Conservation (phyloP, 2,329 filamentous ascomycete species). For the Paraphaeosphaeria sporulosa region DNA sequence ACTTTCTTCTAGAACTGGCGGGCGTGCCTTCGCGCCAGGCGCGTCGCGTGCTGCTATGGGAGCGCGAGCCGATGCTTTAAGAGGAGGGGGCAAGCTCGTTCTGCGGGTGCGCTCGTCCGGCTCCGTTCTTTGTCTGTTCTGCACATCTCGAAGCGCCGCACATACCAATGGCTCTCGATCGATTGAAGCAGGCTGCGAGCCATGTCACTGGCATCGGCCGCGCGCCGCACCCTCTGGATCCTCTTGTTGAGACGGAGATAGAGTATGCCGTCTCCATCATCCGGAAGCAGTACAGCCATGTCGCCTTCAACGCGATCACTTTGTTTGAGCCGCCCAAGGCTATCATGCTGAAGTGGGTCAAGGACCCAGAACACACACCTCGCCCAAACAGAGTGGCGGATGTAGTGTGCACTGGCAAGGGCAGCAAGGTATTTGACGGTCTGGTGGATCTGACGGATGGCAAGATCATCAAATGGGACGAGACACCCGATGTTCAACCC, state of each 20-base stretch:
- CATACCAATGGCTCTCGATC: slow-evolving; percentile 64
- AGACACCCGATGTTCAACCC: slow-evolving; percentile 79
- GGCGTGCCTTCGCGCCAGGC: slow-evolving; percentile 13
- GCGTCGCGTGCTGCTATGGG: slow-evolving; percentile 16
- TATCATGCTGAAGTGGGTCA: slow-evolving; percentile 82
- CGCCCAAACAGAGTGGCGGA: slow-evolving; percentile 78
- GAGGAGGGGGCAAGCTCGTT: slow-evolving; percentile 21
- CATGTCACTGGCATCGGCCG: slow-evolving; percentile 65
- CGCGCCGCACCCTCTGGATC: slow-evolving; percentile 77
- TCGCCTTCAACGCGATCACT: slow-evolving; percentile 87
- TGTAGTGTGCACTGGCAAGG: slow-evolving; percentile 80
- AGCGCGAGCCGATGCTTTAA: slow-evolving; percentile 26
- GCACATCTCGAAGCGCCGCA: neutral
- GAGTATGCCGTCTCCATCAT: slow-evolving; percentile 73
- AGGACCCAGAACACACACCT: slow-evolving; percentile 65
- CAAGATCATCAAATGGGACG: slow-evolving; percentile 77
- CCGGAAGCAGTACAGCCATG: slow-evolving; percentile 71
- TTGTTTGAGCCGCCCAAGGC: slow-evolving; percentile 85
- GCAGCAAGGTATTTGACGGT: slow-evolving; percentile 83
- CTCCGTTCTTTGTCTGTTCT: slow-evolving; percentile 13
- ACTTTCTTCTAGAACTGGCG: slow-evolving; percentile 13
- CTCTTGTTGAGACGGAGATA: slow-evolving; percentile 76
- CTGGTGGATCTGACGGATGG: slow-evolving; percentile 74
- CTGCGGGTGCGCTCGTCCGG: slow-evolving; percentile 18
- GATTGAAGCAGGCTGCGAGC: slow-evolving; percentile 68